phyloP scores from a whole-genome alignment of 345 rosid species.

The Eucalyptus decipiens region DNA sequence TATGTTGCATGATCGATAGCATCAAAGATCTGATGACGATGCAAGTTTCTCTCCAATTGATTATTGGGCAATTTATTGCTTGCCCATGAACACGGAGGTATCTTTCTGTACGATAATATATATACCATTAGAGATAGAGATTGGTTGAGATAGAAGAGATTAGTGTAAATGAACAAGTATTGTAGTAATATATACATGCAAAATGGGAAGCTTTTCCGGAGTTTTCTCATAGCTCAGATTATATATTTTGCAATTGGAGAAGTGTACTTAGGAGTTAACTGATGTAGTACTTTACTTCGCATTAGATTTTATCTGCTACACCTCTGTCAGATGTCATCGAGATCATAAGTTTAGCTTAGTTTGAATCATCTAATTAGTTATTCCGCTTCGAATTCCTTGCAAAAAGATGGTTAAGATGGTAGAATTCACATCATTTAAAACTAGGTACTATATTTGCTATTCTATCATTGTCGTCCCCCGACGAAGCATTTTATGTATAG shows the following conservation, averaged over 20 bases:
- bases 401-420: not conserved
- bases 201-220: not conserved
- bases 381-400: not conserved
- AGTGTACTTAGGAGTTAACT: not conserved
- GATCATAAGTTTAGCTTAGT: not conserved
- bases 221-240: not conserved
- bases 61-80: not conserved
- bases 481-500: not conserved
- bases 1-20: conserved; percentile 24
- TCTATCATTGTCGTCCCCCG: not conserved
- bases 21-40: not conserved
- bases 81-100: not conserved
- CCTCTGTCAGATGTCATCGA: not conserved
- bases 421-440: not conserved
- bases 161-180: not conserved
- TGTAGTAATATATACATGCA: not conserved
- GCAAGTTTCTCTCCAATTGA: not conserved
- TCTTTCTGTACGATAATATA: not conserved
- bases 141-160: not conserved
- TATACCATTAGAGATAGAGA: not conserved
- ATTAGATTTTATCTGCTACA: not conserved
- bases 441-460: not conserved
- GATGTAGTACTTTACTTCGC: not conserved
- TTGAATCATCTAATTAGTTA: not conserved
- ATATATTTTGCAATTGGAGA: not conserved